These are phyloP conservation scores for Melanomma pulvis-pyrius DNA, from an alignment of 495 filamentous ascomycete genomes.

Conservation along the genomic window DNA sequence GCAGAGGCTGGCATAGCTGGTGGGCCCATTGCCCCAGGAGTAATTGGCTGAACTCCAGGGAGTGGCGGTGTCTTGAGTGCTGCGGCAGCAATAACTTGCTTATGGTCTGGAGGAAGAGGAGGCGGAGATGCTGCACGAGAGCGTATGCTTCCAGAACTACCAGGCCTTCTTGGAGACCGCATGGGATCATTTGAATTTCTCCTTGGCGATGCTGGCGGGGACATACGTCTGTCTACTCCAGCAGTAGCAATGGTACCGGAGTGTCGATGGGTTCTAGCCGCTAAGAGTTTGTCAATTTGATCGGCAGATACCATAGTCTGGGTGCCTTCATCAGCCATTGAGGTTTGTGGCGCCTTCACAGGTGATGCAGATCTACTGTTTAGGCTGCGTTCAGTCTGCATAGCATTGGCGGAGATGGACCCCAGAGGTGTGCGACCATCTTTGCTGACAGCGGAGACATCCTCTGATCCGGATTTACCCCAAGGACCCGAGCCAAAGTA, in stretches of 20 bases:
- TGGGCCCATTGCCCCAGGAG: slow-evolving; percentile 72
- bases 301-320: slow-evolving; percentile 46
- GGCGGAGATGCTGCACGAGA: slow-evolving; percentile 58
- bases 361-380: background rate
- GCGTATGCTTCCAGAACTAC: slow-evolving; percentile 68
- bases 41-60: slow-evolving; percentile 21
- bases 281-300: slow-evolving; percentile 45
- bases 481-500: slow-evolving; percentile 25
- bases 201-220: slow-evolving; percentile 32
- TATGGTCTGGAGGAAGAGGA: slow-evolving; percentile 80
- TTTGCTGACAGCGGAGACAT: background rate
- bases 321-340: slow-evolving; percentile 42
- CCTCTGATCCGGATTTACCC: background rate
- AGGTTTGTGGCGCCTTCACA: slow-evolving; percentile 1
- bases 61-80: slow-evolving; percentile 50
- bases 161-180: slow-evolving; percentile 57
- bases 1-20: slow-evolving; percentile 82
- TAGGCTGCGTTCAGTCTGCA: slow-evolving; percentile 13
- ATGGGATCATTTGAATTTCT: slow-evolving; percentile 21
- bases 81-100: slow-evolving; percentile 80
- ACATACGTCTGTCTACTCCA: slow-evolving; percentile 31
- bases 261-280: slow-evolving; percentile 12
- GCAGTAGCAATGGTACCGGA: slow-evolving; percentile 24
- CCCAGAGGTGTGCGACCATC: slow-evolving; percentile 25
- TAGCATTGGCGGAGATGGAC: slow-evolving; percentile 20